Evolutionary conservation across 2,329 filamentous ascomycete genomes (phyloP).

Genomic region (Keithomyces neogunnii): DNA sequence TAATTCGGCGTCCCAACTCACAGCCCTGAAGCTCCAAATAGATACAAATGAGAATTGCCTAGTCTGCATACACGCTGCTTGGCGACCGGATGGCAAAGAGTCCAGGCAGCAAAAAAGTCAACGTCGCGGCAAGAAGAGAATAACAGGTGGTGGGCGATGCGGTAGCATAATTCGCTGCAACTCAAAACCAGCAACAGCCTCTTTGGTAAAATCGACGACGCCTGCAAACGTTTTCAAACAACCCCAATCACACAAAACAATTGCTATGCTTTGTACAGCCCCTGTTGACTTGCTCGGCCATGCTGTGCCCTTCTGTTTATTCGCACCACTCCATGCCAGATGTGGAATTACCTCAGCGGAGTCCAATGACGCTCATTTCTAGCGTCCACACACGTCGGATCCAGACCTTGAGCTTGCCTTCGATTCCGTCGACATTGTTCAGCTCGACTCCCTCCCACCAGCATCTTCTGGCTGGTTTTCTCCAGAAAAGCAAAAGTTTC

Average conservation of each 20-base stretch:
- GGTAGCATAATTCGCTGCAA: neutral
- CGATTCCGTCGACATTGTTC: constrained; percentile 78
- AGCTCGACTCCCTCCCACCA: constrained; percentile 99
- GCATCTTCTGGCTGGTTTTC: constrained; percentile 89
- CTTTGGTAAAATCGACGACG: constrained; percentile 7
- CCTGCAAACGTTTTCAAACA: constrained; percentile 7
- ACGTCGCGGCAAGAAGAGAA: neutral
- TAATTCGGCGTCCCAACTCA: no score
- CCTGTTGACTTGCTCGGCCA: neutral
- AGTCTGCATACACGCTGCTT: neutral
- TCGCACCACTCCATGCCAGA: neutral
- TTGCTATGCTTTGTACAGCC: constrained; percentile 2
- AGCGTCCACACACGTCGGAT: constrained; percentile 96
- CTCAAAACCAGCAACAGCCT: neutral
- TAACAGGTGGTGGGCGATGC: neutral
- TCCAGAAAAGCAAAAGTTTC: constrained; percentile 95
- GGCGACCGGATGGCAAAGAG: neutral
- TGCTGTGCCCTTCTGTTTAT: no score
- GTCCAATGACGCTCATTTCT: constrained; percentile 91
- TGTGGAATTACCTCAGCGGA: constrained; percentile 46
- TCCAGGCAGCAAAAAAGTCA: neutral
- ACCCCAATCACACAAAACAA: constrained; percentile 1
- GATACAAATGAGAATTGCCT: neutral
- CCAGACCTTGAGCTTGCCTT: constrained; percentile 94
- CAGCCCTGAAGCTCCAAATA: neutral